These are phyloP conservation scores for Aspergillus nomiae DNA, from an alignment of 2,329 filamentous ascomycete genomes.

Conservation along the genomic window DNA sequence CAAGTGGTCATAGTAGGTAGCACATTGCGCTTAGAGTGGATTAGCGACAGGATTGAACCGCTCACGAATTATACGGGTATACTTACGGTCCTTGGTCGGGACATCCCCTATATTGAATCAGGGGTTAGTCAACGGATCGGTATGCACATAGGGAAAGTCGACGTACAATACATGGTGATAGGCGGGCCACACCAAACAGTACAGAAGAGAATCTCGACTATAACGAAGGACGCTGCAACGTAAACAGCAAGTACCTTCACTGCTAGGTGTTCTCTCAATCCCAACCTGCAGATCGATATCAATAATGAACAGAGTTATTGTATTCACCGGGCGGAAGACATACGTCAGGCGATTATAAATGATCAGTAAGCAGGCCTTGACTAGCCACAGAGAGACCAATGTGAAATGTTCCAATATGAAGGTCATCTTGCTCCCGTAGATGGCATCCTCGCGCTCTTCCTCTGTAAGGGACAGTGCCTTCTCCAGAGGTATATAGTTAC, in stretches of 20 bases:
- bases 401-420: not conserved
- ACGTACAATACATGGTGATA: not conserved
- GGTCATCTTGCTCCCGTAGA: not conserved
- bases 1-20: not conserved
- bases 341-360: not conserved
- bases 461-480: not conserved
- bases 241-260: not conserved
- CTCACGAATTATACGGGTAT: not conserved
- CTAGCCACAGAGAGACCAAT: not conserved
- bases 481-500: not conserved
- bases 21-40: not conserved
- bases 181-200: not conserved
- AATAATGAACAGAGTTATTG: not conserved
- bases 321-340: too few species aligned
- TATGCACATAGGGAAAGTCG: not conserved
- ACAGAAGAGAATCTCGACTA: not conserved
- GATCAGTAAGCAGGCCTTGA: not conserved
- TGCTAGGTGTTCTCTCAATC: not conserved
- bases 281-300: not conserved
- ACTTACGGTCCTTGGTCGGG: not conserved
- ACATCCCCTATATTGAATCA: not conserved
- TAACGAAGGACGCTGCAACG: not conserved
- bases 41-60: not conserved
- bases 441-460: not conserved
- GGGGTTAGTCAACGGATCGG: not conserved